Base-by-base conservation (phyloP, 2,329 filamentous ascomycete species). In the Curvularia eragrostidis region DNA sequence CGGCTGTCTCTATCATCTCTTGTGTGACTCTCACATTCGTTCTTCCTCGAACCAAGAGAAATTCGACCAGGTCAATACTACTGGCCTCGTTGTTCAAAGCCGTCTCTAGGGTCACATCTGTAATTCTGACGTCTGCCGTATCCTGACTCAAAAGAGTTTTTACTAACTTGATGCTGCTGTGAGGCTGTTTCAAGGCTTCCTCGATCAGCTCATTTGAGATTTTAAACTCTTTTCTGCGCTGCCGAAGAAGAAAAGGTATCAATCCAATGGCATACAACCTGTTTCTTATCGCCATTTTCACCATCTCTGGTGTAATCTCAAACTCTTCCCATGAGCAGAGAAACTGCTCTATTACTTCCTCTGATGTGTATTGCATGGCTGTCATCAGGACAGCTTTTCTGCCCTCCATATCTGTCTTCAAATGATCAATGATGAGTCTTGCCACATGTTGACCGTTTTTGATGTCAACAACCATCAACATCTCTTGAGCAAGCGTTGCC, bases 231-330 rank as follows among this genome's bases (percentile, higher is more conserved):
- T 5, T 4, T 21, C 5, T 23, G 15, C 38, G 38, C 38, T 23
- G 38, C 8, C 9, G 38, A 41, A 41, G 38, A 3, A 41, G 18
- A 12, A 34, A 10, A 21, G 7, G 13, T 13, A 41, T 41, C 38
- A 41, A 12, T 1, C 2, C 8, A 1, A 19, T 9, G 8, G 18
- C 5, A 15, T 7, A 21, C 0, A 2, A 7, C 1, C 0, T 1
- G 38, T 41, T 41, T 23, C 3, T 8, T 7, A 13, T 13, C 8
- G 19, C 38, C 19, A n/a, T 23, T 21, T 41, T 12, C 18, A n/a
- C 38, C 18, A 41, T 41, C 15, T 19, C 24, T 19, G 19, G 42
- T 6, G 42, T 46, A 7, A 46, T 19, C 3, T 7, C 2, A 3
- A 46, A n/a, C 1, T 21, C 18, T 21, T 21, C 5, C 43, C 24